A percentile compares a stretch with the other conserved stretches of the same genome.
Evolutionary conservation across 176 grass and related monocot species (phyloP).

Genomic region (Themeda triandra): DNA sequence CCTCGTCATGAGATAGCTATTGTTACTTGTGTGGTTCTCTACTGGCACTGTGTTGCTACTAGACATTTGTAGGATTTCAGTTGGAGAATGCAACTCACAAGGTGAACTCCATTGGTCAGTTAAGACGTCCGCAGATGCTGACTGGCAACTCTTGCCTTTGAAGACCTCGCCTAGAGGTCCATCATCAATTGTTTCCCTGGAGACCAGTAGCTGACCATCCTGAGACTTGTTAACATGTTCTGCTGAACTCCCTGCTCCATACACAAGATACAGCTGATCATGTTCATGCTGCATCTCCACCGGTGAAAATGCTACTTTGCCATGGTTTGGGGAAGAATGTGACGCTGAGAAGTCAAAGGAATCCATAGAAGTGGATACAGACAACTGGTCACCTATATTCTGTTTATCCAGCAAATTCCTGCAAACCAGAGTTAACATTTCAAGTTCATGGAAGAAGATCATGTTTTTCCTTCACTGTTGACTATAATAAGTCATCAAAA

Average conservation of each 20-base stretch:
- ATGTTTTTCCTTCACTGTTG: neutral
- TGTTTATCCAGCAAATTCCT: constrained; percentile 55
- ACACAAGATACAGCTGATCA: constrained; percentile 20
- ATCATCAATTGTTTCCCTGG: constrained; percentile 68
- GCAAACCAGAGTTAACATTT: constrained; percentile 16
- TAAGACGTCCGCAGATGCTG: constrained; percentile 40
- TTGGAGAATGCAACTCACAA: constrained; percentile 37
- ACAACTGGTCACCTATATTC: constrained; percentile 12
- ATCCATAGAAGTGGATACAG: constrained; percentile 44
- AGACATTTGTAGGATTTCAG: constrained; percentile 51
- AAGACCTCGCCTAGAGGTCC: constrained; percentile 89
- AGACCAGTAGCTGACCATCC: constrained; percentile 39
- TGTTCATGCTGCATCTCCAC: constrained; percentile 43
- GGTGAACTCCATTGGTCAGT: constrained; percentile 46
- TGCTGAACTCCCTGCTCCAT: constrained; percentile 11
- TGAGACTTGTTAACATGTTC: constrained; percentile 13
- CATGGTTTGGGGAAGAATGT: constrained; percentile 40
- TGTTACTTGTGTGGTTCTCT: constrained; percentile 39
- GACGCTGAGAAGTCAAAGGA: constrained; percentile 49
- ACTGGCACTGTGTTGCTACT: constrained; percentile 32
- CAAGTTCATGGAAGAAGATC: constrained; percentile 3
- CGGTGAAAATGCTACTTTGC: constrained; percentile 34
- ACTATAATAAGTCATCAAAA: neutral
- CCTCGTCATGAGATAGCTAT: constrained; percentile 25
- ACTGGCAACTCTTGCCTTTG: constrained; percentile 50